These are phyloP conservation scores for Metarhizium album DNA, from an alignment of 2,329 filamentous ascomycete genomes.

Conservation along the genomic window DNA sequence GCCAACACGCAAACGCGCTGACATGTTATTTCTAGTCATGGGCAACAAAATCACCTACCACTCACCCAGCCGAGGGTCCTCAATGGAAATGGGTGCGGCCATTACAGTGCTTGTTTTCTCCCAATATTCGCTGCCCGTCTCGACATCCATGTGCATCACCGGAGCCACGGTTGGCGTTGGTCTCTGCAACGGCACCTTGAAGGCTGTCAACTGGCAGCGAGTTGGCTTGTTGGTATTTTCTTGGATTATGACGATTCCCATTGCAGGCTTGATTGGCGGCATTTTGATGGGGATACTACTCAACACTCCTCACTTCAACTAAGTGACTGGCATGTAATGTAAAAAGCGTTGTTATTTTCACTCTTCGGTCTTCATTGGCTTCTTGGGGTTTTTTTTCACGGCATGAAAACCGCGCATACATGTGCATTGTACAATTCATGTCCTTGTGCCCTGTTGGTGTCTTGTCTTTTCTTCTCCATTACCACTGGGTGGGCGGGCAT, in stretches of 20 bases:
- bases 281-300: constrained; percentile 28
- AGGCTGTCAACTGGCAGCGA: constrained; percentile 67
- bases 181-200: constrained; percentile 61
- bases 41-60: constrained; percentile 72
- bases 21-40: constrained; percentile 44
- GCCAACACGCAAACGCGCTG: neutral
- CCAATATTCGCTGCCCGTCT: constrained; percentile 64
- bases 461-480: too few species aligned
- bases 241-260: constrained; percentile 40
- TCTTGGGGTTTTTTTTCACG: too few species aligned
- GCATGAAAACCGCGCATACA: too few species aligned
- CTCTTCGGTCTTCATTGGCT: too few species aligned
- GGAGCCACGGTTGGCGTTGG: constrained; percentile 70
- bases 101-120: constrained; percentile 69
- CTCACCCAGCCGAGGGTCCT: constrained; percentile 44
- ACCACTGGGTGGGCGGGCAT: too few species aligned
- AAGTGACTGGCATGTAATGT: neutral
- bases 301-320: constrained; percentile 27
- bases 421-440: too few species aligned
- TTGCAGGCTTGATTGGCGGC: constrained; percentile 31
- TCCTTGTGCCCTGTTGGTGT: too few species aligned
- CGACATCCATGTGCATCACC: constrained; percentile 71
- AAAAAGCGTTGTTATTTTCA: neutral
- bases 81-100: constrained; percentile 72
- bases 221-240: constrained; percentile 55